Base-by-base conservation (phyloP, 2,329 filamentous ascomycete genomes). In the Fusarium napiforme region DNA sequence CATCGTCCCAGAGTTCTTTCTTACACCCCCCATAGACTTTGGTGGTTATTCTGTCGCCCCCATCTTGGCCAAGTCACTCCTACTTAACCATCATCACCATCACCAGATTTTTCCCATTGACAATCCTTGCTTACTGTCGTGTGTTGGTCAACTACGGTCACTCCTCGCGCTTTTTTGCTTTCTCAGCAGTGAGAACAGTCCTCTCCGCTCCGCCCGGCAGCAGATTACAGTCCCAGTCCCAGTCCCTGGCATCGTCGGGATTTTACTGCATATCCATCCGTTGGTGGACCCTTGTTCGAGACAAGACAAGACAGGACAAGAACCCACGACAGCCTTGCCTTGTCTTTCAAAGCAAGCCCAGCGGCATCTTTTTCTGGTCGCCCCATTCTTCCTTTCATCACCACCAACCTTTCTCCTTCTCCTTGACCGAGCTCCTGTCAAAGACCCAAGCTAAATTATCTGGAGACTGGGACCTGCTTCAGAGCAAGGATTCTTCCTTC, bases 391-490 rank as follows among this genome's bases (percentile, higher is more conserved):
- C 59, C 50, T 64, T 70, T 60, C 65, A 64, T 69, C 64, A 56
- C 64, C 56, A 60, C 45, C 45, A 47, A 47, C 47, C 64, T 57
- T 74, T 68, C 60, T 69, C 73, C 16, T 73, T 78, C 76, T 78
- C 42, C 75, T 50, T 78, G 74, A 78, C 76, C 76, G 76, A 78
- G 72, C 69, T 62, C 47, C 62, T 45, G 46, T 69, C 67, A 60
- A 55, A 40, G 34, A 40, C 34, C 47, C 47, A 55, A 40, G 47
- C 53, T 67, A 65, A 55, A 55, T 55, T 55, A 40, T 30, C 65
- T 60, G 45, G 45, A 47, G 45, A 47, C 45, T 47, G 50, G 56
- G 52, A 73, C 67, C 43, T 52, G 39, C 46, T 59, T 57, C 62
- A 68, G 60, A 36, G 56, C 56, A 58, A 58, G 60, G 70, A 72